Evolutionary conservation across 2,329 filamentous ascomycete species (phyloP), one percentile per base, ranked within the genome.

Genomic region (Lachnellula hyalina): DNA sequence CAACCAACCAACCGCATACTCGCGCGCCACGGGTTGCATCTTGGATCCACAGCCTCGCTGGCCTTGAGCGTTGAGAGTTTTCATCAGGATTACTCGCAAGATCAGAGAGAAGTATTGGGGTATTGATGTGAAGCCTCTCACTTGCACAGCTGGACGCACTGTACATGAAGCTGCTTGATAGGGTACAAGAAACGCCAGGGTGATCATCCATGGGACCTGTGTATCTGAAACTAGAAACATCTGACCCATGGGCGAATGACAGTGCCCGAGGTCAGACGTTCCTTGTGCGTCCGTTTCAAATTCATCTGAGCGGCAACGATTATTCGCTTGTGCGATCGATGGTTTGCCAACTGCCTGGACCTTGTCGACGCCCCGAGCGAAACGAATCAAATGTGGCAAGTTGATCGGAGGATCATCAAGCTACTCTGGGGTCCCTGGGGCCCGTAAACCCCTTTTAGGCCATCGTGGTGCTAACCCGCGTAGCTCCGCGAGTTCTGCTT

Each of bases 201-300:
- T 28, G 25, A 25, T 32, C 21, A 25, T 32, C 23, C n/a, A 25
- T 28, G 40, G 42, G 17, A n/a, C n/a, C 36, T 48, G 34, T 52
- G 44, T 49, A 48, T 46, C 47, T 59, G 58, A 61, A 61, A 61
- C 58, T 47, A 25, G 53, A 58, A 56, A 58, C 58, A 60, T 55
- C 46, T 32, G 53, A 54, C 48, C 48, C 25, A 35, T 36, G 21
- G 19, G 28, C 58, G 55, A 61, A 58, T 61, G 55, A 55, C 51
- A 54, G 52, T 21, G 3, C 35, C 17, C 19, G 32, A 11, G 46
- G 42, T 12, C 12, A 15, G 19, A 42, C 23, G 28, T 17, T 5
- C 45, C 46, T n/a, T 42, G 35, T 21, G 36, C 23, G 9, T 23
- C 45, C 49, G 55, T 58, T 61, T 61, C 55, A 49, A 56, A 46